Conservation (phyloP, 257 asterid species). For the Solanum infundibuliforme region DNA sequence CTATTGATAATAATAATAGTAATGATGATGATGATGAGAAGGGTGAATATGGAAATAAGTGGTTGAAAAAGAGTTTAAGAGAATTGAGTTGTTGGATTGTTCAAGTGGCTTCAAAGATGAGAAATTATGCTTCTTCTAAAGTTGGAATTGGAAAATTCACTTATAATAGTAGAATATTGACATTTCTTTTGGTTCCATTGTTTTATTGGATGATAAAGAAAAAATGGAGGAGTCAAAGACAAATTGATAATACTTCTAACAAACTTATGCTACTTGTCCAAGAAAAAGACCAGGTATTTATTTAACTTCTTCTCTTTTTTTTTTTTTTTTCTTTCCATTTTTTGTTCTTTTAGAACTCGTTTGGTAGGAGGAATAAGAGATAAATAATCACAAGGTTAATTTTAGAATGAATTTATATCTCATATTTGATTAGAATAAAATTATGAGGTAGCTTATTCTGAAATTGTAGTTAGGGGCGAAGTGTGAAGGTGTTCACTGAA, state of each 20-base stretch:
- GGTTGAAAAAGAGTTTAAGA: conserved; percentile 17
- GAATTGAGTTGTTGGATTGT: conserved; percentile 14
- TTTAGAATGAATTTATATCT: too few relatives aligned
- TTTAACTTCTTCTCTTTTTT: background rate
- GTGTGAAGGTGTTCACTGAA: background rate
- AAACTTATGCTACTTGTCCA: conserved; percentile 27
- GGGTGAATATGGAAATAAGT: background rate
- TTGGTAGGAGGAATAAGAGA: too few relatives aligned
- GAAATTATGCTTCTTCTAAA: conserved; percentile 5
- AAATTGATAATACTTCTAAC: conserved; percentile 20
- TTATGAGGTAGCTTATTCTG: background rate
- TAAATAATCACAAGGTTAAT: background rate
- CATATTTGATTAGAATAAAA: too few relatives aligned
- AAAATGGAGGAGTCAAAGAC: conserved; percentile 25
- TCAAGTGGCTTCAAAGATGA: conserved; percentile 4
- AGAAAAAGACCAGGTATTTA: conserved; percentile 52
- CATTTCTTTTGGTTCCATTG: conserved; percentile 13
- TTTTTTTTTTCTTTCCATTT: too few relatives aligned
- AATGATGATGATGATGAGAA: background rate
- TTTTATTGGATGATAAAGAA: conserved; percentile 23
- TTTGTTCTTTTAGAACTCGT: background rate
- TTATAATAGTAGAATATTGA: background rate
- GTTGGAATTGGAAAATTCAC: background rate
- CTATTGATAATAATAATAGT: background rate
- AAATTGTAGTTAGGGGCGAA: background rate